Conservation (phyloP, 768 basidiomycete genomes). For the Infundibulicybe gibba region DNA sequence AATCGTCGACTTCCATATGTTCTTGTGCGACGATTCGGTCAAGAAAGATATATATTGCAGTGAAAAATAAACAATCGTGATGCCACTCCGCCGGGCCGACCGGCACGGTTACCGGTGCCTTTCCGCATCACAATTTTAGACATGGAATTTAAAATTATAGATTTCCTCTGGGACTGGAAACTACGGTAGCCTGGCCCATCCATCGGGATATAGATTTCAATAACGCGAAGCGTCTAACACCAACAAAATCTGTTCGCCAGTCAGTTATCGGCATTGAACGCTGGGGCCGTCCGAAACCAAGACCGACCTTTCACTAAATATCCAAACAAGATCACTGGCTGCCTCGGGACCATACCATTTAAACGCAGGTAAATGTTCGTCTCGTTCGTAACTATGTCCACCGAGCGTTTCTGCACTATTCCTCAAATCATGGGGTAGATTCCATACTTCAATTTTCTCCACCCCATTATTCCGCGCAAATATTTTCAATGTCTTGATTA, state of each 20-base stretch:
- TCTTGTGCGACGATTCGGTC: no score
- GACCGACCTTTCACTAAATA: slow-evolving; percentile 45
- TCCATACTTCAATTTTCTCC: slow-evolving; percentile 44
- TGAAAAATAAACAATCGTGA: no score
- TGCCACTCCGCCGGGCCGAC: no score
- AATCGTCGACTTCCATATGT: no score
- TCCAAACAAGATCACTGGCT: slow-evolving; percentile 34
- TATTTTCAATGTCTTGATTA: slow-evolving; percentile 30
- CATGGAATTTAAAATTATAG: no score
- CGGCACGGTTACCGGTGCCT: no score
- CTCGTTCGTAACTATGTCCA: slow-evolving; percentile 25
- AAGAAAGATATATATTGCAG: no score
- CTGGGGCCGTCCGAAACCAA: neutral
- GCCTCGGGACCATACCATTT: slow-evolving; percentile 46
- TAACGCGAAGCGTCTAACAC: neutral
- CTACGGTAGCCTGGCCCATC: no score
- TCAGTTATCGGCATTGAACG: slow-evolving; percentile 1
- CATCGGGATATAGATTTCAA: no score
- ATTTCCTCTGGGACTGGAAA: no score
- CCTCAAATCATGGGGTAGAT: slow-evolving; percentile 30
- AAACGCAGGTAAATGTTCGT: slow-evolving; percentile 38
- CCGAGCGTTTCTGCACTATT: slow-evolving; percentile 20
- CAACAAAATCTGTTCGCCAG: neutral
- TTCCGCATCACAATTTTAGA: no score
- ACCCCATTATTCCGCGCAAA: slow-evolving; percentile 30